These are phyloP conservation scores for Shiraia sp. DNA, from an alignment of 2,329 filamentous ascomycete genomes.

Conservation along the genomic window DNA sequence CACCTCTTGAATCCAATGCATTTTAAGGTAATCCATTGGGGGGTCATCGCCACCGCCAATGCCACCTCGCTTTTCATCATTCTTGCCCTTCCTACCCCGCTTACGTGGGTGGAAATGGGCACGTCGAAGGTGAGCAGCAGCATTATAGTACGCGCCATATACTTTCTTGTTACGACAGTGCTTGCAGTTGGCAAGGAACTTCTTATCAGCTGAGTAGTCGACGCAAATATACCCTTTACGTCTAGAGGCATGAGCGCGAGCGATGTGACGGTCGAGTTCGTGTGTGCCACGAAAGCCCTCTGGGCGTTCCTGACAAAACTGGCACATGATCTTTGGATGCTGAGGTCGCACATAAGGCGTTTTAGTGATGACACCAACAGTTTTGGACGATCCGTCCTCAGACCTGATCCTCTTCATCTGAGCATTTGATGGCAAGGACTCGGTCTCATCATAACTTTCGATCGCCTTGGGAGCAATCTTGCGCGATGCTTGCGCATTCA, in stretches of 20 bases:
- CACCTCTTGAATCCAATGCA: slow-evolving; percentile 62
- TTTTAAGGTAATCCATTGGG: slow-evolving; percentile 63
- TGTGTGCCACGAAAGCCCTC: slow-evolving; percentile 86
- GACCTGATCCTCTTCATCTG: slow-evolving; percentile 58
- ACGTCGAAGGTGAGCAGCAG: slow-evolving; percentile 84
- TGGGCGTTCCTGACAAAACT: slow-evolving; percentile 70
- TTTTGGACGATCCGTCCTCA: slow-evolving; percentile 58
- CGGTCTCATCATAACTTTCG: slow-evolving; percentile 31
- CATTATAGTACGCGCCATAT: slow-evolving; percentile 94
- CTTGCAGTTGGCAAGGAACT: slow-evolving; percentile 80
- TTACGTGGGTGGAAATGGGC: slow-evolving; percentile 80
- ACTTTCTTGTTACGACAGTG: slow-evolving; percentile 75
- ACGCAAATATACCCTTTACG: slow-evolving; percentile 67
- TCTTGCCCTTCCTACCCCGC: slow-evolving; percentile 60
- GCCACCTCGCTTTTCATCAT: slow-evolving; percentile 63
- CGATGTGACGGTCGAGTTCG: slow-evolving; percentile 61
- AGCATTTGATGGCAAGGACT: slow-evolving; percentile 43
- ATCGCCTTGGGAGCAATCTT: slow-evolving; percentile 54
- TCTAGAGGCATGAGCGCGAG: slow-evolving; percentile 66
- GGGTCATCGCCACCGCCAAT: slow-evolving; percentile 66
- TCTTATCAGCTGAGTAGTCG: slow-evolving; percentile 61
- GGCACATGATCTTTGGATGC: slow-evolving; percentile 72
- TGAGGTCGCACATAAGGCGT: slow-evolving; percentile 66
- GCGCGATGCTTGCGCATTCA: slow-evolving; percentile 53
- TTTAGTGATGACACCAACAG: slow-evolving; percentile 56